These are phyloP conservation scores for Daedalea quercina DNA, from an alignment of 768 basidiomycete species.

Conservation along the genomic window DNA sequence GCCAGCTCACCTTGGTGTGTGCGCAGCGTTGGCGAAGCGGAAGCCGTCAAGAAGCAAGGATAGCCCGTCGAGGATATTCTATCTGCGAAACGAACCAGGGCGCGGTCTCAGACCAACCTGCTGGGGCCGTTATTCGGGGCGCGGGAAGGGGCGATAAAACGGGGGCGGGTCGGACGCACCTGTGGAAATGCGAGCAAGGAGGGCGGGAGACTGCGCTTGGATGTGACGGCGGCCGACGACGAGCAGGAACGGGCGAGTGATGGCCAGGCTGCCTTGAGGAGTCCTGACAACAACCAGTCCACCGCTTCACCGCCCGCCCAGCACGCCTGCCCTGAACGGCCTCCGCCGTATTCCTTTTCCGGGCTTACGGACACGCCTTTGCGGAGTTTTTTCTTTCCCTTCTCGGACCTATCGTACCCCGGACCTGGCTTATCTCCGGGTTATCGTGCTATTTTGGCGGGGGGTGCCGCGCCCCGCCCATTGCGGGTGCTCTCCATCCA, in stretches of 20 bases:
- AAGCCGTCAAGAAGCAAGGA: conserved; percentile 3
- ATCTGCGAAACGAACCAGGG: conserved; percentile 10
- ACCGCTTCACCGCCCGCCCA: conserved; percentile 20
- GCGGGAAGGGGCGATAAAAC: neutral
- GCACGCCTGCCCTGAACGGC: conserved; percentile 18
- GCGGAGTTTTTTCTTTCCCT: too few relatives aligned
- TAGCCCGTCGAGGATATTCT: neutral
- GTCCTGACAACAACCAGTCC: conserved; percentile 15
- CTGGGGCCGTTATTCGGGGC: neutral
- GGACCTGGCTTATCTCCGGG: too few relatives aligned
- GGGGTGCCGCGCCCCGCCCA: too few relatives aligned
- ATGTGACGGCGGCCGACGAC: conserved; percentile 13
- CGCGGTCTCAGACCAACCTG: conserved; percentile 7
- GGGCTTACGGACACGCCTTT: too few relatives aligned
- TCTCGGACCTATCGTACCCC: too few relatives aligned
- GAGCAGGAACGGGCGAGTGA: conserved; percentile 13
- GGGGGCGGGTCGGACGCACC: conserved; percentile 9
- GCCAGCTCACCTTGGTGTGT: conserved; percentile 1
- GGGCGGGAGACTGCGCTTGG: conserved; percentile 8
- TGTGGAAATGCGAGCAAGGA: neutral
- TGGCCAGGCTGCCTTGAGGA: conserved; percentile 20
- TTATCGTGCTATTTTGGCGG: too few relatives aligned
- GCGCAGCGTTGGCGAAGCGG: neutral
- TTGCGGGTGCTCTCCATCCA: too few relatives aligned
- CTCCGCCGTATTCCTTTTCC: neutral